Evolutionary conservation across 2,329 filamentous ascomycete genomes (phyloP).

Genomic region (Periconia macrospinosa): DNA sequence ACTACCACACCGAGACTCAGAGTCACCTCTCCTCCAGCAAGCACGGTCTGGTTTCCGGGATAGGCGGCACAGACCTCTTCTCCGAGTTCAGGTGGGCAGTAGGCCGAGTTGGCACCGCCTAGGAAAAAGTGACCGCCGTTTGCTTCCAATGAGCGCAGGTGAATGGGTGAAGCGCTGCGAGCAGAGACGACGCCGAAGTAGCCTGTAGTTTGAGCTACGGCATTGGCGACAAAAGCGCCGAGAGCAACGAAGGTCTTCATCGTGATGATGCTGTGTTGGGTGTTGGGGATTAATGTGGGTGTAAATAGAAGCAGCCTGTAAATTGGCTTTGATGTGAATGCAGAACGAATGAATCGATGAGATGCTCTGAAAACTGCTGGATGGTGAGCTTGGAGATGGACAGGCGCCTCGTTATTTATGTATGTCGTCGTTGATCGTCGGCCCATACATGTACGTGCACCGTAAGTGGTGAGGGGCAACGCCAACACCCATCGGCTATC

Average conservation of each 20-base stretch:
- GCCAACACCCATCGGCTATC: not conserved
- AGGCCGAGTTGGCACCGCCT: conserved; percentile 50
- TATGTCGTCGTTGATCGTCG: not conserved
- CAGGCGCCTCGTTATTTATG: conserved; percentile 6
- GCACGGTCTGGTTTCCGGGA: conserved; percentile 51
- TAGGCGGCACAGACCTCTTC: conserved; percentile 44
- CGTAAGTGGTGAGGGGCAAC: conserved; percentile 5
- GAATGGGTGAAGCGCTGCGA: conserved; percentile 54
- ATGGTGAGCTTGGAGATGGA: not conserved
- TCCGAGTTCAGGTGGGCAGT: conserved; percentile 50
- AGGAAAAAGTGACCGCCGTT: conserved; percentile 54
- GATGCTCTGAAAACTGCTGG: not conserved
- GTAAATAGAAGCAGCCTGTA: not conserved
- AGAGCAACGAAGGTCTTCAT: conserved; percentile 41
- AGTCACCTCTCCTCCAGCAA: conserved; percentile 40
- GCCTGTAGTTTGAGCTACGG: conserved; percentile 15
- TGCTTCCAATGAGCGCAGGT: conserved; percentile 52
- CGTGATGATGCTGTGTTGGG: conserved; percentile 7
- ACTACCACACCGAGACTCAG: conserved; percentile 54
- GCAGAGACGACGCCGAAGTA: conserved; percentile 50
- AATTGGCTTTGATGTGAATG: not conserved
- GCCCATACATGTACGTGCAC: not conserved
- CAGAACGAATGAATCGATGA: not conserved
- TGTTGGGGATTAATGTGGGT: conserved; percentile 14
- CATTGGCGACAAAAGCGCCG: conserved; percentile 29